Percentiles rank a stretch among this genome's conserved stretches.
phyloP scores from a whole-genome alignment of 2,329 filamentous ascomycete genomes.

The Achaetomium macrosporum region DNA sequence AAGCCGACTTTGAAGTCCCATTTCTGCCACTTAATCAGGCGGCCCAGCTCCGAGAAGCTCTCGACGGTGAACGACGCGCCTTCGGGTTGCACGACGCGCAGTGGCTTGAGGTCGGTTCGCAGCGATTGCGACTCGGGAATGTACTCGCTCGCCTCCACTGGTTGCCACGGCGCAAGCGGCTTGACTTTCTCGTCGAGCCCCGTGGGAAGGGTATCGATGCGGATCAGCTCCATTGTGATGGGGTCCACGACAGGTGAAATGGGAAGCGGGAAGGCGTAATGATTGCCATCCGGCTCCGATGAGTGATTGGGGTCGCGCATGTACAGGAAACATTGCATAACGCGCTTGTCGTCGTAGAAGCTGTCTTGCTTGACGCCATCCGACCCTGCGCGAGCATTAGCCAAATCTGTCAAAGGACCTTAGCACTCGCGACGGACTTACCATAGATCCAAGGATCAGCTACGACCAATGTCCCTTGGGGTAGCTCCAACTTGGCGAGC shows the following conservation, averaged over 20 bases:
- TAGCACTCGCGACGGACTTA: slow-evolving; percentile 19
- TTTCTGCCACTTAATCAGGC: slow-evolving; percentile 30
- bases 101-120: slow-evolving; percentile 55
- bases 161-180: slow-evolving; percentile 50
- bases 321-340: slow-evolving; percentile 63
- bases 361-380: slow-evolving; percentile 44
- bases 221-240: slow-evolving; percentile 56
- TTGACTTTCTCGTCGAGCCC: slow-evolving; percentile 56
- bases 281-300: slow-evolving; percentile 57
- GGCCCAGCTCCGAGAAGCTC: slow-evolving; percentile 26
- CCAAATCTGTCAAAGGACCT: not conserved
- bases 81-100: slow-evolving; percentile 58
- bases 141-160: slow-evolving; percentile 56
- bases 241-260: slow-evolving; percentile 63
- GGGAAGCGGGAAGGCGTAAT: slow-evolving; percentile 62
- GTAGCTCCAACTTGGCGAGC: slow-evolving; percentile 56
- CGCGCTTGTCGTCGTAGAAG: slow-evolving; percentile 38
- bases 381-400: slow-evolving; percentile 31
- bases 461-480: slow-evolving; percentile 52
- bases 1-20: slow-evolving; percentile 62
- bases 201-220: slow-evolving; percentile 64
- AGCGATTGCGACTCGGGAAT: slow-evolving; percentile 56
- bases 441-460: slow-evolving; percentile 62
- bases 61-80: slow-evolving; percentile 50
- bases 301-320: slow-evolving; percentile 57